Base-by-base conservation (phyloP, 805 yeast genomes). In the Candida piceae region DNA sequence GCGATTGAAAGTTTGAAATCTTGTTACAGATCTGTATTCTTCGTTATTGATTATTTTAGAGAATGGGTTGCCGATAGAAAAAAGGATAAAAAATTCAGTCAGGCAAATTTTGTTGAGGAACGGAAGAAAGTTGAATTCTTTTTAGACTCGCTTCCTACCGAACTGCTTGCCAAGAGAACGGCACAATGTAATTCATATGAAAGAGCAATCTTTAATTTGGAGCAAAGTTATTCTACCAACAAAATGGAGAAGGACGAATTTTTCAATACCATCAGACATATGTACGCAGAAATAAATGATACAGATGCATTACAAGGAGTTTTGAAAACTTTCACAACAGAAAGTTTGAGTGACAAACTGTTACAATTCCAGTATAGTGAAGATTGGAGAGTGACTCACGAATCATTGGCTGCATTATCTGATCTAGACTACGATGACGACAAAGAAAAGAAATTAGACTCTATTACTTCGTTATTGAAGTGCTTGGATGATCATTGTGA, bases 291-390 rank as follows among this genome's bases (percentile, higher is more conserved):
- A 39, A 76, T 93, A 33, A 90, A 87, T 49, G 98, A 94, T 52
- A 71, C 80, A 25, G 99, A 93, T 63, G 80, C 96, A 0, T 67
- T 93, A 22, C 89, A 84, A 53, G 99, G 98, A 16, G 77, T 86
- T 4, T 63, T 89, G 39, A 78, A 84, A 41, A 72, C 72, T 41
- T 81, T 85, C 48, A 78, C 95, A 0, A 72, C 82, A 0, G 74
- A 77, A 28, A 76, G 78, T 45, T 62, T 87, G 30, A 72, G 76
- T n/a, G 89, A 88, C 42, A 84, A 86, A 53, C 71, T 89, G 18
- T 67, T 79, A 6, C 86, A 86, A 40, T 78, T 90, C 36, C 93
- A 87, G 48, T 88, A 84, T 47, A 80, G 85, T 33, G 87, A 84
- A 28, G 82, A 82, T 49, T 88, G 96, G 95, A 70, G 78, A 28